Percentiles rank a stretch among this genome's conserved stretches.
phyloP scores from a whole-genome alignment of 164 flowering plant genomes.

The Tinospora cordifolia region DNA sequence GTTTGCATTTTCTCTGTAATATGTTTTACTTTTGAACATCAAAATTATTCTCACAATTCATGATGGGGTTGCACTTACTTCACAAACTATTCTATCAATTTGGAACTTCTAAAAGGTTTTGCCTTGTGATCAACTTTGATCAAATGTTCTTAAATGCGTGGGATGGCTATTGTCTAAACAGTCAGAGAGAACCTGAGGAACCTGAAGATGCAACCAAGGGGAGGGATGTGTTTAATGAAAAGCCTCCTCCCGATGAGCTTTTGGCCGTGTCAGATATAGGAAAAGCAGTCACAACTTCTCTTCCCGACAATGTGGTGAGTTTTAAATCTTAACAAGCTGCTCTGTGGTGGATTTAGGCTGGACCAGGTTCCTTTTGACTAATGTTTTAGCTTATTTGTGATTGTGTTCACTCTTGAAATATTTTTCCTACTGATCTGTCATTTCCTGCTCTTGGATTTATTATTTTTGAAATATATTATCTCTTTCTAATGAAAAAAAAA shows the following conservation, averaged over 20 bases:
- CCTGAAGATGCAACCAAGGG: slow-evolving; percentile 99
- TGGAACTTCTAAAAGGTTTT: not conserved
- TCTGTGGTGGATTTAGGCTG: not conserved
- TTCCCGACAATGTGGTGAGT: slow-evolving; percentile 93
- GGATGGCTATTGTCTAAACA: slow-evolving; percentile 19
- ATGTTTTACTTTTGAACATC: no score
- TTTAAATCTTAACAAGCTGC: not conserved
- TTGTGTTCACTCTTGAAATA: no score
- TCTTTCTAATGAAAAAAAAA: not conserved
- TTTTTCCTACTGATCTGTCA: no score
- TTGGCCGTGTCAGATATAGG: slow-evolving; percentile 90
- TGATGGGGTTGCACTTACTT: not conserved
- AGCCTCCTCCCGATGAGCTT: slow-evolving; percentile 97
- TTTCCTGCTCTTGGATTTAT: not conserved
- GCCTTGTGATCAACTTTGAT: not conserved
- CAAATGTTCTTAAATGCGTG: not conserved
- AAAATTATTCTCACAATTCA: no score
- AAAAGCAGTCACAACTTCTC: slow-evolving; percentile 82
- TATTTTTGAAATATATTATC: not conserved
- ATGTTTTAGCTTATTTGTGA: no score
- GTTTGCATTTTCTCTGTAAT: no score
- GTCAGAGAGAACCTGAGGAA: slow-evolving; percentile 96
- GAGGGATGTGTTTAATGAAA: slow-evolving; percentile 95
- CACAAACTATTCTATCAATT: not conserved
- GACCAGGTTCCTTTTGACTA: no score